Conservation (phyloP, 1,139 yeast genomes). For the Martiniozyma asiatica region DNA sequence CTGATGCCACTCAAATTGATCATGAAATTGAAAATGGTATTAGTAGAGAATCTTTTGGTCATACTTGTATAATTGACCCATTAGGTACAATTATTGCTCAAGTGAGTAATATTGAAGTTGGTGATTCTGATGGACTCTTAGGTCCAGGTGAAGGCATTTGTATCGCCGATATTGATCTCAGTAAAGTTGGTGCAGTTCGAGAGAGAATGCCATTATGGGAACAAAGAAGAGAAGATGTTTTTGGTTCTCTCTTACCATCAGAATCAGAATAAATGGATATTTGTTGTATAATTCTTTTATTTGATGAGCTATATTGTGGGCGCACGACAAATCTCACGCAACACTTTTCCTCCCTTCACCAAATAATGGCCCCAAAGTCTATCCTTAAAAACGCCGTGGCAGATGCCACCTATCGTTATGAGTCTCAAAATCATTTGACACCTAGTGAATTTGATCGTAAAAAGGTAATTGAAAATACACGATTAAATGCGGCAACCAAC, state of each 20-base stretch:
- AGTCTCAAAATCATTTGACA: too few species aligned
- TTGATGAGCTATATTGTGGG: too few species aligned
- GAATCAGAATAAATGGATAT: too few species aligned
- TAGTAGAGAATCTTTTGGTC: conserved; percentile 54
- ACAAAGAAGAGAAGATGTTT: conserved; percentile 58
- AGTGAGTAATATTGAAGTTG: conserved; percentile 32
- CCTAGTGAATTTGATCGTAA: too few species aligned
- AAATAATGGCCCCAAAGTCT: too few species aligned
- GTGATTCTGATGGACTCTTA: conserved; percentile 32
- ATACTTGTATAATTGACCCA: conserved; percentile 75
- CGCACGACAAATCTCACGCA: too few species aligned
- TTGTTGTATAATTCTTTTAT: too few species aligned
- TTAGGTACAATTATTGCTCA: conserved; percentile 76
- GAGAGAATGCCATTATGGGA: conserved; percentile 61
- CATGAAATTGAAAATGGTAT: conserved; percentile 22
- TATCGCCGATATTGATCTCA: conserved; percentile 59
- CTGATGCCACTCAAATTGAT: conserved; percentile 29
- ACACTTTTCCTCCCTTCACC: neutral
- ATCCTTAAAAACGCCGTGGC: too few species aligned
- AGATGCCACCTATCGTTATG: too few species aligned
- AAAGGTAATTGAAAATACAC: conserved; percentile 35
- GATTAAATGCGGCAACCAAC: conserved; percentile 35
- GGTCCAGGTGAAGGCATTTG: too few species aligned
- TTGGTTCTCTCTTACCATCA: too few species aligned
- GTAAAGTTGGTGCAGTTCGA: conserved; percentile 37